Evolutionary conservation across 345 rosid species (phyloP), one percentile per base, ranked within the genome.

Genomic region (Eucalyptus regnans): DNA sequence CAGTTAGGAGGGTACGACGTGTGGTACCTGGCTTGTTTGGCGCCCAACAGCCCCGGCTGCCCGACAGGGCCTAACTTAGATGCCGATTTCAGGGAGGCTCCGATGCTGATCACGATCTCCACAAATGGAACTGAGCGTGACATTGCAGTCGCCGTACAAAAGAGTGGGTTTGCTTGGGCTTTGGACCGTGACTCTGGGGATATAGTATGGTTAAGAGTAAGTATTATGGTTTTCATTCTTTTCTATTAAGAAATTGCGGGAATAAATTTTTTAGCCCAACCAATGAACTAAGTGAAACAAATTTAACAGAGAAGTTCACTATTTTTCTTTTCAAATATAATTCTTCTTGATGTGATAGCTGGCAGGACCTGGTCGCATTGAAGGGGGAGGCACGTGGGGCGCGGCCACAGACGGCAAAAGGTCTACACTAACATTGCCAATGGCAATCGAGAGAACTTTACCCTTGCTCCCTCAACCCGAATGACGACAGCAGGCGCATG

Each of bases 61-160:
- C 95, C 94, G 5, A 93, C 93, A 8, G 95, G 93, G 29, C 93
- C 95, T 33, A 94, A 91, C 90, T 9, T 89, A 25, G 95, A 94
- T 88, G 95, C 96, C 3, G 94, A 94, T 84, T 94, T 93, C 93
- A 8, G 79, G 33, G 79, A 66, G 20, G 79, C 23, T 8, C 94
- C 94, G 0, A 91, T 93, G 92, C 86, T 93, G 86, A 86, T 91
- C n/a, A 91, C 76, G 49, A 49, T 91, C 8, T 37, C 14, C 14
- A 20, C 33, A 12, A 92, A 94, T 41, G 88, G 88, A n/a, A 85
- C 83, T 10, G 31, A 41, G 29, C 87, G 90, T 14, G 93, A 92
- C 49, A 44, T 86, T 37, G 88, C 86, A 20, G 93, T 60, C 48
- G 93, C 92, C 11, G 79, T 66, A 66, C 79, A 31, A 66, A 66